Conservation (phyloP, 495 filamentous ascomycete species). For the Penicillium subrubescens region DNA sequence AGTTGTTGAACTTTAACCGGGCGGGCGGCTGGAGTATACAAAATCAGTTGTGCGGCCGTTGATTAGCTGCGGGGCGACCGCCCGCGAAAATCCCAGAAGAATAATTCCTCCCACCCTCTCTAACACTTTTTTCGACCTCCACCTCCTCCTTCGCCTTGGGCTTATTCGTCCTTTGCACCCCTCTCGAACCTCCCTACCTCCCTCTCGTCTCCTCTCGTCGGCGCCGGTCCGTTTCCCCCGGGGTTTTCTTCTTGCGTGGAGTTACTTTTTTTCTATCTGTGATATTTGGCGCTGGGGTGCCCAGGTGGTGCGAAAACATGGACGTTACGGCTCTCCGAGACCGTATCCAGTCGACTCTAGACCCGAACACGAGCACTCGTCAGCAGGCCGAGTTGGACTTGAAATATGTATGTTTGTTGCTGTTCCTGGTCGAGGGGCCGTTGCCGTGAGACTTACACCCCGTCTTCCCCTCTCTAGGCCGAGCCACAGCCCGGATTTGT, state of each 20-base stretch:
- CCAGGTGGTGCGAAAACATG: conserved; percentile 58
- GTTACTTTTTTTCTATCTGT: conserved; percentile 26
- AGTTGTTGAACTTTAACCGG: not conserved
- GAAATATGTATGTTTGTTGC: conserved; percentile 73
- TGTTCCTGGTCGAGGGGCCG: conserved; percentile 16
- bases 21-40: conserved; percentile 11
- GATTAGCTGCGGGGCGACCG: conserved; percentile 49
- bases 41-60: conserved; percentile 40
- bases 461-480: conserved; percentile 59
- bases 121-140: conserved; percentile 24
- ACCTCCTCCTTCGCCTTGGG: conserved; percentile 23
- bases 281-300: conserved; percentile 40
- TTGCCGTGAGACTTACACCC: conserved; percentile 18
- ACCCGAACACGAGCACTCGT: conserved; percentile 80
- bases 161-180: conserved; percentile 22
- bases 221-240: conserved; percentile 18
- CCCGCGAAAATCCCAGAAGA: conserved; percentile 46
- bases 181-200: conserved; percentile 1
- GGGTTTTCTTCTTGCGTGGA: conserved; percentile 20
- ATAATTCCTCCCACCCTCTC: conserved; percentile 20
- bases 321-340: conserved; percentile 83
- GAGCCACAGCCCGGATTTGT: conserved; percentile 88
- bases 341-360: conserved; percentile 86
- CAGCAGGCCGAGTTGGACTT: conserved; percentile 88
- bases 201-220: conserved; percentile 8